Conservation (phyloP, 371 early-diverging fungal species). For the Paramicrosporidium saccamoebae region DNA sequence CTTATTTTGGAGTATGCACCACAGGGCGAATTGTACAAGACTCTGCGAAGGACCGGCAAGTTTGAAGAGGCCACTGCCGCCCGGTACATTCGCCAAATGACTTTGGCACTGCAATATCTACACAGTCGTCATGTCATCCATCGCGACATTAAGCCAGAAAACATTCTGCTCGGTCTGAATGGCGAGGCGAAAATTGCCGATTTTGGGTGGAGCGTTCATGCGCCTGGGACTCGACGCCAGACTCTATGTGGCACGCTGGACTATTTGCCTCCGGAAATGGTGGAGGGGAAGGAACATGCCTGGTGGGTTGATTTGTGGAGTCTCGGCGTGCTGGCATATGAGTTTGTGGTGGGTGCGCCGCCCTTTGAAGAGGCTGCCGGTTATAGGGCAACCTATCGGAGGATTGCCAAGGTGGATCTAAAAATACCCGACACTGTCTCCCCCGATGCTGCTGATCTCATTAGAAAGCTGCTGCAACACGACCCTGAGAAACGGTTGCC, state of each 20-base stretch:
- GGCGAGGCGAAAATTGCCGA: constrained; percentile 81
- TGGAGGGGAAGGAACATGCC: constrained; percentile 49
- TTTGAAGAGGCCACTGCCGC: constrained; percentile 33
- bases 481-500: constrained; percentile 33
- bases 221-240: constrained; percentile 35
- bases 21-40: constrained; percentile 67
- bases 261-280: constrained; percentile 84
- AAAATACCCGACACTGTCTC: constrained; percentile 45
- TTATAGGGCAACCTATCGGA: constrained; percentile 31
- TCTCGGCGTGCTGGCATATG: constrained; percentile 84
- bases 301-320: constrained; percentile 89
- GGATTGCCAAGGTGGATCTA: constrained; percentile 53
- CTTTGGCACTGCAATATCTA: constrained; percentile 51
- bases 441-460: constrained; percentile 57
- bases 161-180: constrained; percentile 51
- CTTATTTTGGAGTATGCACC: constrained; percentile 86
- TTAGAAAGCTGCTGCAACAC: constrained; percentile 24
- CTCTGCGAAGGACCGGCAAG: constrained; percentile 17
- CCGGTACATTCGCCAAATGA: constrained; percentile 62
- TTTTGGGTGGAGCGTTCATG: constrained; percentile 96
- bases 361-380: constrained; percentile 61
- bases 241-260: constrained; percentile 94
- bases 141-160: constrained; percentile 83
- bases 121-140: constrained; percentile 88
- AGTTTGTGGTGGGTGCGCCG: constrained; percentile 73